These are phyloP conservation scores for Albatrellus ellisii DNA, from an alignment of 768 basidiomycete species.

Conservation along the genomic window DNA sequence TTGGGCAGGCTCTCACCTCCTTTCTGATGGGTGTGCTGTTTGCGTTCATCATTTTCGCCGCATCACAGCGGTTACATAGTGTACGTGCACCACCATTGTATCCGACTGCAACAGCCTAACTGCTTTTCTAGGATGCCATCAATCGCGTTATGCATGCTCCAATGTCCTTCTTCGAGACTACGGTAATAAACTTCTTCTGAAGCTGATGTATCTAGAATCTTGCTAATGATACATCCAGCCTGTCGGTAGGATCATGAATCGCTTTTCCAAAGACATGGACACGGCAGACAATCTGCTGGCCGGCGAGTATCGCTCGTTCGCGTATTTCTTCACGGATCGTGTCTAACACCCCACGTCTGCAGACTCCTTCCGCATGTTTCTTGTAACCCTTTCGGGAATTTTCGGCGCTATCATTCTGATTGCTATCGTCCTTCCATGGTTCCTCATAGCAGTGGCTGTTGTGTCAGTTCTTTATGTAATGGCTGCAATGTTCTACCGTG, in stretches of 20 bases:
- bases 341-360: not conserved
- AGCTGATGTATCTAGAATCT: not conserved
- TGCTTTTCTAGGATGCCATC: constrained; percentile 35
- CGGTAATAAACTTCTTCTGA: constrained; percentile 26
- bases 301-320: constrained; percentile 21
- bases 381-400: constrained; percentile 48
- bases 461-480: constrained; percentile 52
- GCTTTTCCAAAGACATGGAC: constrained; percentile 81
- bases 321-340: not conserved
- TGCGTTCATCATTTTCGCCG: constrained; percentile 62
- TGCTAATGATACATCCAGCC: constrained; percentile 27
- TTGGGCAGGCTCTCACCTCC: constrained; percentile 51
- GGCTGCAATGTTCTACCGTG: constrained; percentile 71
- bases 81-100: constrained; percentile 20
- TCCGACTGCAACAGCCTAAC: not conserved
- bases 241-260: constrained; percentile 80
- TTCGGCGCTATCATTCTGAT: constrained; percentile 70
- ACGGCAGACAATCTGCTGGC: constrained; percentile 67
- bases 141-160: constrained; percentile 69
- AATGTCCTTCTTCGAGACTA: constrained; percentile 86
- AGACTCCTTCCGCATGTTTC: constrained; percentile 68
- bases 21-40: constrained; percentile 58
- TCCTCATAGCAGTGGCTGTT: constrained; percentile 59
- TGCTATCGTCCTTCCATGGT: constrained; percentile 70
- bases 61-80: constrained; percentile 55